These are phyloP conservation scores for Suillus hirtellus DNA, from an alignment of 768 basidiomycete species.

Conservation along the genomic window DNA sequence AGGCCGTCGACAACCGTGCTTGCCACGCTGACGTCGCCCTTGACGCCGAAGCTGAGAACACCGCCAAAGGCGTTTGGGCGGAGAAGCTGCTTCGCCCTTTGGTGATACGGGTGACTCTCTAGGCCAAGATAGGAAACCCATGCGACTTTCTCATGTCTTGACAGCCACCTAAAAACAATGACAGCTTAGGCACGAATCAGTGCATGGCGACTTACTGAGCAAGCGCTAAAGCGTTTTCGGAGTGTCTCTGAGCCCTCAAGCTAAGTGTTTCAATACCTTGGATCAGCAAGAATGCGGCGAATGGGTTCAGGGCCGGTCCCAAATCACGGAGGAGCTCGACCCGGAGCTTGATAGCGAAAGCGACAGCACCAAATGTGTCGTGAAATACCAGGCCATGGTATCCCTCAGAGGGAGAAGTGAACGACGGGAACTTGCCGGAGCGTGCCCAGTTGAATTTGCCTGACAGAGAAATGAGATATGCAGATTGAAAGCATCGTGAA, in stretches of 20 bases:
- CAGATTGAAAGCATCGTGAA: neutral
- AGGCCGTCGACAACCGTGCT: conserved; percentile 69
- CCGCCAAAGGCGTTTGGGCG: conserved; percentile 62
- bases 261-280: conserved; percentile 66
- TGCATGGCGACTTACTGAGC: conserved; percentile 35
- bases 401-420: conserved; percentile 55
- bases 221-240: conserved; percentile 53
- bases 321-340: conserved; percentile 54
- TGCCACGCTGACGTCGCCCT: conserved; percentile 52
- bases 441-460: conserved; percentile 60
- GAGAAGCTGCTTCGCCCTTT: conserved; percentile 55
- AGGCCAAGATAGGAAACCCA: conserved; percentile 86
- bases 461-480: conserved; percentile 17
- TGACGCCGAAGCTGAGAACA: conserved; percentile 76
- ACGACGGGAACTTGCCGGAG: conserved; percentile 55
- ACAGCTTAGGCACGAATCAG: neutral
- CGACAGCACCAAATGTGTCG: conserved; percentile 51
- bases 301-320: conserved; percentile 54
- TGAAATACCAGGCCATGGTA: conserved; percentile 56
- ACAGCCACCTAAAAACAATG: conserved; percentile 43
- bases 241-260: conserved; percentile 58
- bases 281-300: conserved; percentile 57
- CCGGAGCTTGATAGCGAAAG: conserved; percentile 54
- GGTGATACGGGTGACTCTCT: conserved; percentile 57
- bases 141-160: conserved; percentile 61